Conservation (phyloP, 78 protist species). For the Tieghemostelium lacteum region DNA sequence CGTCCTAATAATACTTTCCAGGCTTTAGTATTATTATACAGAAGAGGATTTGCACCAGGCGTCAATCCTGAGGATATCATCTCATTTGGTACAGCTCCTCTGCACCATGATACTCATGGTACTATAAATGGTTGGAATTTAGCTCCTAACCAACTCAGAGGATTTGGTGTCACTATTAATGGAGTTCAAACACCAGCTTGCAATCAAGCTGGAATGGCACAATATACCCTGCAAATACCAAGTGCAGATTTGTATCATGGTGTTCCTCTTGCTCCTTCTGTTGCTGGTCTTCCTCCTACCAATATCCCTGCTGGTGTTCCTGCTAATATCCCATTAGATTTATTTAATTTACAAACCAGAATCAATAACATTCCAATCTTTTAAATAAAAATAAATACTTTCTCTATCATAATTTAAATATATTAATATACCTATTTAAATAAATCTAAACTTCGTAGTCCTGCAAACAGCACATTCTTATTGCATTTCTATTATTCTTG, state of each 20-base stretch:
- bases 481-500: too few species aligned
- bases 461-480: too few species aligned
- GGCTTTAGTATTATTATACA: background rate
- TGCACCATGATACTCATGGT: background rate
- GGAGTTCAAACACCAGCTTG: background rate
- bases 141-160: too few species aligned
- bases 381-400: too few species aligned
- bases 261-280: too few species aligned
- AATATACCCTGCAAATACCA: background rate
- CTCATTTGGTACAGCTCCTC: constrained; percentile 9
- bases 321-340: too few species aligned
- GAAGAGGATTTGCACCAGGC: background rate
- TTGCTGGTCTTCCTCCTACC: background rate
- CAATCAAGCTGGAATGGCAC: background rate
- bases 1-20: background rate
- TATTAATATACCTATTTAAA: too few species aligned
- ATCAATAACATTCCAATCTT: too few species aligned
- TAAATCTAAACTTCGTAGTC: too few species aligned
- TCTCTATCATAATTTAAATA: too few species aligned
- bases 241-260: background rate
- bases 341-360: too few species aligned
- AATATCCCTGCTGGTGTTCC: too few species aligned
- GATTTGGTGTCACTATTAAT: background rate
- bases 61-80: background rate
- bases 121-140: background rate